Percentiles rank a stretch among this genome's conserved stretches.
phyloP scores from a whole-genome alignment of 305 asterid genomes.

The Withania somnifera region DNA sequence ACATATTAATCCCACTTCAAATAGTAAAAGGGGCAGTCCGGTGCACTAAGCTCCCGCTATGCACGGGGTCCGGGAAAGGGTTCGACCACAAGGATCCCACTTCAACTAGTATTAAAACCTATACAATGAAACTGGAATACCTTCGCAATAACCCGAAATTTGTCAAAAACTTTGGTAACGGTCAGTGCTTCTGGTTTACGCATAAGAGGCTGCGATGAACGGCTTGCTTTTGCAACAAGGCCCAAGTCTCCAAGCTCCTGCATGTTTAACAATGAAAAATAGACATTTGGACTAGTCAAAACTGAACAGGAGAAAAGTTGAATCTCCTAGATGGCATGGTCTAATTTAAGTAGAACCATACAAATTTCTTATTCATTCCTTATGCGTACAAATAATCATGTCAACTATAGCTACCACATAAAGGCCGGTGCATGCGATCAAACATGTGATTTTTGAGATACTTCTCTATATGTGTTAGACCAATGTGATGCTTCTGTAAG shows the following conservation, averaged over 20 bases:
- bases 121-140: constrained; percentile 20
- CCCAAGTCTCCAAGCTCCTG: constrained; percentile 95
- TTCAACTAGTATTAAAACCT: background rate
- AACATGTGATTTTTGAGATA: background rate
- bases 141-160: constrained; percentile 81
- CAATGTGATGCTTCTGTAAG: background rate
- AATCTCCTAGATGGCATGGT: background rate
- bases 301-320: background rate
- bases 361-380: background rate
- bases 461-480: background rate
- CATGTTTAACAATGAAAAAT: background rate
- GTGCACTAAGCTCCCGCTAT: no score
- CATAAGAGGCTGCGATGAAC: constrained; percentile 88
- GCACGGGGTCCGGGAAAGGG: no score
- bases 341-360: background rate
- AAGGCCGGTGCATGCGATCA: background rate
- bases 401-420: background rate
- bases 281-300: background rate
- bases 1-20: background rate
- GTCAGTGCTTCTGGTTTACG: constrained; percentile 82
- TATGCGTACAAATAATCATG: background rate
- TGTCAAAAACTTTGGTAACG: constrained; percentile 70
- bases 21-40: no score
- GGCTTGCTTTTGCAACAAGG: constrained; percentile 85
- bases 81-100: no score